Base-by-base conservation (phyloP, 192 early-diverging fungal genomes). In the Coemansia sp. region DNA sequence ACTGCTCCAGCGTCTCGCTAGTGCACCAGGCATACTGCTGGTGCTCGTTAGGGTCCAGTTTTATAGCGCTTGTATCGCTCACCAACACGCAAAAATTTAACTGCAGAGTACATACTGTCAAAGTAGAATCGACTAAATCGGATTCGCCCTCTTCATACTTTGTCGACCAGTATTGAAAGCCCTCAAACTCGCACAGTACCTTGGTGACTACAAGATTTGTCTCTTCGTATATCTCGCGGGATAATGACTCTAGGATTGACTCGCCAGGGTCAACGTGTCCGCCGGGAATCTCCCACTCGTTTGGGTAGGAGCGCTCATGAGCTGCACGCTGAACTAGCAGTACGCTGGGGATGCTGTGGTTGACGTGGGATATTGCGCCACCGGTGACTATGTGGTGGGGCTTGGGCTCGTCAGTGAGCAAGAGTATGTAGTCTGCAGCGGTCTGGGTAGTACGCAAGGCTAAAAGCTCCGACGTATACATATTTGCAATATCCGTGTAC, bases 221-320 rank as follows among this genome's bases (percentile, higher is more conserved):
- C 37, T 84, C 83, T 49, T 84, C 83, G 8, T 38, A 34, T 15
- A 84, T 62, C 59, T 84, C 79, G 34, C 83, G 69, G 13, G 50
- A n/a, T 3, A 81, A 62, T 0, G 83, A 69, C n/a, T 78, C 60
- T 6, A 61, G 40, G 22, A 84, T 76, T 11, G 64, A 47, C 65
- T 84, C 79, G 18, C 64, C 67, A 3, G 69, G 59, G 32, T 82
- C 79, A 39, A 78, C 75, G 16, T 78, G 72, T 4, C 80, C 80
- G 24, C 80, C 80, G 12, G 80, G 75, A 11, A 75, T 74, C 62
- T 78, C 80, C 80, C 80, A 83, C 58, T 78, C 66, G 60, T 83
- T 75, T 11, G 76, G 72, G 38, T 69, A 83, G 22, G 69, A 65
- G 43, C 72, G 75, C 50, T 83, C 80, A 15, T 64, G 40, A 2